phyloP scores from a whole-genome alignment of 148 eudicot genomes.

The Cornus suecica region DNA sequence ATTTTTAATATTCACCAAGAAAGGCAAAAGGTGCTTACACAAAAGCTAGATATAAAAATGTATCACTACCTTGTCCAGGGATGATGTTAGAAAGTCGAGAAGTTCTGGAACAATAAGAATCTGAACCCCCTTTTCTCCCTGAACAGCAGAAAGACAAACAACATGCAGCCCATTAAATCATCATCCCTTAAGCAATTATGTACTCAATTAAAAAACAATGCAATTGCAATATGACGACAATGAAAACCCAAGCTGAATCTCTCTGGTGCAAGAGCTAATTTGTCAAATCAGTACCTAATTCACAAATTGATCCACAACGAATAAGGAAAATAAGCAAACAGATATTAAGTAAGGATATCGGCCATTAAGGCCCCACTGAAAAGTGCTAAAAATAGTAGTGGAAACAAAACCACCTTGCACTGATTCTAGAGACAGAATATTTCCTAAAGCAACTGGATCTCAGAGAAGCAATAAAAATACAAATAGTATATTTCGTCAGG shows the following conservation, averaged over 20 bases:
- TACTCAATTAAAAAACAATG: too few relatives aligned
- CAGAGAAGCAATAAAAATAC: too few relatives aligned
- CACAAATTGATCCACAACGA: neutral
- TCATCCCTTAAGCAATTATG: too few relatives aligned
- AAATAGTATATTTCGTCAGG: too few relatives aligned
- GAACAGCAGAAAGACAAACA: slow-evolving; percentile 19
- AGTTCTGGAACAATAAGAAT: slow-evolving; percentile 89
- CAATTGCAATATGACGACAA: too few relatives aligned
- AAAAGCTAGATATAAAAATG: neutral
- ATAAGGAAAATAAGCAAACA: neutral
- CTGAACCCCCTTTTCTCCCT: slow-evolving; percentile 95
- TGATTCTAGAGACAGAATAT: too few relatives aligned
- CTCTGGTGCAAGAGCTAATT: neutral
- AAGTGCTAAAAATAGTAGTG: neutral
- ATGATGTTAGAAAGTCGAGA: slow-evolving; percentile 61
- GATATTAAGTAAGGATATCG: neutral
- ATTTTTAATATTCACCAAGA: neutral
- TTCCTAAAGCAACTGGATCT: too few relatives aligned
- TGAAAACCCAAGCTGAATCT: neutral
- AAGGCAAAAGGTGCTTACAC: neutral
- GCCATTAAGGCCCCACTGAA: neutral
- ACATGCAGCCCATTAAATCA: neutral
- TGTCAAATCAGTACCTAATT: neutral
- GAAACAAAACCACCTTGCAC: too few relatives aligned
- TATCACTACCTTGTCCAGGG: slow-evolving; percentile 71